Evolutionary conservation across 1,284 basidiomycete species (phyloP).

Genomic region (Fomitiporia mediterranea): DNA sequence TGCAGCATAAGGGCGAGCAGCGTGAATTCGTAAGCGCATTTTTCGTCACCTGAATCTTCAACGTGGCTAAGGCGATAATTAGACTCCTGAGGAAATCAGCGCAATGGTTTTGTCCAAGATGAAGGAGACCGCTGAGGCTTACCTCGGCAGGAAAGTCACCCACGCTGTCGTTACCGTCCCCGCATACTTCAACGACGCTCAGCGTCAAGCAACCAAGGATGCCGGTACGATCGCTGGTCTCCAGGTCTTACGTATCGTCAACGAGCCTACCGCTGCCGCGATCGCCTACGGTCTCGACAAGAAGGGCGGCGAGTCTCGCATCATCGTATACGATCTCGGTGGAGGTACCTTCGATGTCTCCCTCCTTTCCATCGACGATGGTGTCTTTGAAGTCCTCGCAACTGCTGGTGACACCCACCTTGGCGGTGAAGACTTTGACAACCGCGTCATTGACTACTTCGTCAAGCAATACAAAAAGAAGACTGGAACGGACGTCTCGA

Average conservation of each 20-base stretch:
- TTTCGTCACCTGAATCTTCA: not conserved
- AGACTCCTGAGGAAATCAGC: conserved; percentile 86
- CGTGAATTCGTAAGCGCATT: conserved; percentile 71
- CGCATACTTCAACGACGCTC: conserved; percentile 99
- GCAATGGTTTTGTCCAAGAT: conserved; percentile 97
- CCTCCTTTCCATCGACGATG: conserved; percentile 94
- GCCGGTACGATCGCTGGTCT: conserved; percentile 97
- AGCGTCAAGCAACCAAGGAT: conserved; percentile 98
- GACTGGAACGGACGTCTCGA: conserved; percentile 83
- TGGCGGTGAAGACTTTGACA: conserved; percentile 99
- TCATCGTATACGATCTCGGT: conserved; percentile 98
- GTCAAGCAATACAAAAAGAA: conserved; percentile 95
- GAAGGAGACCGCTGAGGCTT: conserved; percentile 99
- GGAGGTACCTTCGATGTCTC: conserved; percentile 99
- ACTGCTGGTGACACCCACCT: conserved; percentile 99
- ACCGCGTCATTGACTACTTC: conserved; percentile 91
- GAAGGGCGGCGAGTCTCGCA: conserved; percentile 88
- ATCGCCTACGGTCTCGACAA: conserved; percentile 99
- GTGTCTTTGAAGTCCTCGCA: conserved; percentile 96
- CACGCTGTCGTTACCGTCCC: conserved; percentile 98
- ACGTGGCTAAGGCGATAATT: conserved; percentile 12
- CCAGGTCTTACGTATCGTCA: conserved; percentile 95
- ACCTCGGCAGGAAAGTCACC: conserved; percentile 94
- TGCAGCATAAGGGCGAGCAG: conserved; percentile 81
- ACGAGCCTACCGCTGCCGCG: conserved; percentile 97